Conservation (phyloP, 2,329 filamentous ascomycete species). For the Xylaria sp. region DNA sequence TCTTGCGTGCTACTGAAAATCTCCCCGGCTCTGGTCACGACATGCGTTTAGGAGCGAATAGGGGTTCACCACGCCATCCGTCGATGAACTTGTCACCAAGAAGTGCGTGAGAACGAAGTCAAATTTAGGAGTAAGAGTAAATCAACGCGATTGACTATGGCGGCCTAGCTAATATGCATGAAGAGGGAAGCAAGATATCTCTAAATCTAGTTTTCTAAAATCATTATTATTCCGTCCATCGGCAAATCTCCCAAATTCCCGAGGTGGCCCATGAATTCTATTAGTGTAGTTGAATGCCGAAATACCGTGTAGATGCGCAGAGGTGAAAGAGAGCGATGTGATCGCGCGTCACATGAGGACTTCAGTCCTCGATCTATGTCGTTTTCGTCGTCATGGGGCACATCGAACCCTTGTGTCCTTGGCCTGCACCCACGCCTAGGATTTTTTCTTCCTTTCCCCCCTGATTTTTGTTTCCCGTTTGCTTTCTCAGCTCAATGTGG, state of each 20-base stretch:
- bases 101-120: background rate
- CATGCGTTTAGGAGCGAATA: background rate
- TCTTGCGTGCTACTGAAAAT: background rate
- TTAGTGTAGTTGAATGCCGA: background rate
- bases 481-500: background rate
- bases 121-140: background rate
- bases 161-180: background rate
- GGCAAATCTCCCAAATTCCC: too few species aligned
- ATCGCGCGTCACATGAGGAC: too few species aligned
- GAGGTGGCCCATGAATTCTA: background rate
- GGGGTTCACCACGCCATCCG: background rate
- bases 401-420: background rate
- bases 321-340: background rate
- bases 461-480: background rate
- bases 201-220: background rate
- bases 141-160: conserved; percentile 7
- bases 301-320: background rate
- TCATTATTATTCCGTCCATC: background rate
- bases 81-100: too few species aligned
- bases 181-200: background rate
- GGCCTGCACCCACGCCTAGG: background rate
- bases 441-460: background rate
- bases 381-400: background rate
- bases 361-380: background rate
- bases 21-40: background rate